Base-by-base conservation (phyloP, 495 filamentous ascomycete genomes). In the Corynascus novoguineensis region DNA sequence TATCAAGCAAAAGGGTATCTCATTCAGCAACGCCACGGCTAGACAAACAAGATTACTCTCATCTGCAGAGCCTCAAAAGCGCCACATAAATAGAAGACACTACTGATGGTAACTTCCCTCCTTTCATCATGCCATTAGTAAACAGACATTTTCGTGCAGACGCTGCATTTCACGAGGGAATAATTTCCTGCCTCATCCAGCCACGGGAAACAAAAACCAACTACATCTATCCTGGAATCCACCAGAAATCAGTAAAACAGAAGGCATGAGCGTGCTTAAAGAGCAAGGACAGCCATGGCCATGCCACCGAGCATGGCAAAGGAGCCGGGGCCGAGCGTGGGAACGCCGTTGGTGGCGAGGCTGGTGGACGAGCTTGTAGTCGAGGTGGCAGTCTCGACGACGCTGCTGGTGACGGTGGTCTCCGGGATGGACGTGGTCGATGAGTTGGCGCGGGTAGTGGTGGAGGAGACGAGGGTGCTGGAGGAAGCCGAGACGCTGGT, bases 241-340 rank as follows among this genome's bases (percentile, higher is more conserved):
- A 28, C 50, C 35, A 42, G 10, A 22, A 10, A n/a, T 14, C 27
- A 34, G 37, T 8, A 32, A 42, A 17, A 12, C 25, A 44, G 19
- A 34, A 25, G 15, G 1, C 45, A 31, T 1, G 25, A 27, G 21
- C 35, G 2, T 21, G 24, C 45, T 76, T 77, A 77, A 50, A 79
- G 54, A 49, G 71, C 72, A 41, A 78, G 49, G 40, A 70, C 46
- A 34, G 73, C 74, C 57, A 73, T 63, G 54, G 69, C 67, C 24
- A 79, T 60, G 59, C 71, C 70, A 37, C 71, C 72, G 57, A 77
- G 17, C 10, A 74, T 55, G 24, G 73, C 68, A 27, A 75, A 24
- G 8, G 69, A 66, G 58, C 69, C 68, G 28, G 71, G 72, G 25
- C 58, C 68, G n/a, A 60, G 40, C 47, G 59, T 45, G 17, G 56